Base-by-base conservation (phyloP, 371 early-diverging fungal genomes). In the Mortierella sp. region DNA sequence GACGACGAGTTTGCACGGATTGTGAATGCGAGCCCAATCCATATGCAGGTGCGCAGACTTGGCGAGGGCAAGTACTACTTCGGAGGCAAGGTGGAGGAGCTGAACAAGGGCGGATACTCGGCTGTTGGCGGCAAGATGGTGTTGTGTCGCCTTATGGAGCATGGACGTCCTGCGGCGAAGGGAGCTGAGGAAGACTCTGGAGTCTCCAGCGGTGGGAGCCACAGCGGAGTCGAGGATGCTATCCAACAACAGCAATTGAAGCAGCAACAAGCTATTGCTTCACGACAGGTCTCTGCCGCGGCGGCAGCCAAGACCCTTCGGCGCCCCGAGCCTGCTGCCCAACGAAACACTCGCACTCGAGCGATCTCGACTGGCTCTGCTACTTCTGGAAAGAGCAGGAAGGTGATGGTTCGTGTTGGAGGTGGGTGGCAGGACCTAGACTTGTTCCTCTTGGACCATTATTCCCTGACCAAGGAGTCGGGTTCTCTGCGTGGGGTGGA, bases 391-490 rank as follows among this genome's bases (percentile, higher is more conserved):
- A 69, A 76, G 69, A 80, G 76, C 34, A 91, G 89, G 71, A 93
- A 92, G 79, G 92, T 92, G 28, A 77, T 91, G 57, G 90, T 92
- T 43, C 89, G 92, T 24, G 91, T 92, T 3, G 93, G 93, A 14
- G 82, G 82, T 8, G 93, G 93, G 46, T 93, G 93, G 93, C 91
- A 91, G 73, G 92, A 92, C 78, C 77, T 93, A 72, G 92, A 93
- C 57, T 81, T 91, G 72, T 92, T 91, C 72, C 83, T 93, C 48
- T 74, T 93, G 28, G 91, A 91, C 59, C 90, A 91, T 73, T 87
- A 83, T 71, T 87, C 59, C 44, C n/a, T 57, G 14, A 40, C 43
- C 28, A 73, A 24, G 11, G 43, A n/a, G 44, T 50, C 44, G 31
- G 40, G 24, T 0, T 24, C 28, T 13, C 1, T 37, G 19, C 37